Evolutionary conservation across 176 grass and related monocot genomes (phyloP), one percentile per base, ranked within the genome.

Genomic region (Olyra latifolia): DNA sequence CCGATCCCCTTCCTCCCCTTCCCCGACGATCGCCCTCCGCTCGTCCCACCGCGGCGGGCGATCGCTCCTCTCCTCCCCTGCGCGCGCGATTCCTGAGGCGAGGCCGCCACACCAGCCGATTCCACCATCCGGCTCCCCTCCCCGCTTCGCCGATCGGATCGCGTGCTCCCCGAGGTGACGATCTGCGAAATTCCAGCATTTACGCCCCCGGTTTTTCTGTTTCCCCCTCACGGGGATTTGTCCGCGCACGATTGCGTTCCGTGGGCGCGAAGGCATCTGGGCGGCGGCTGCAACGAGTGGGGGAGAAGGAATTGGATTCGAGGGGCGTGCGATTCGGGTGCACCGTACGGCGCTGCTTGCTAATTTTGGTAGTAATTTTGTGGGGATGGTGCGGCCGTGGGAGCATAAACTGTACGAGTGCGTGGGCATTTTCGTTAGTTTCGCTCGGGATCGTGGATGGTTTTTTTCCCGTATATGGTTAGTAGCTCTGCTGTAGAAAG

Each of bases 21-120:
- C 11, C 87, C 80, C 43, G 76, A 29, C 82, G 87, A 84, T 89
- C 87, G 87, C 87, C 87, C 83, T 72, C 76, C 87, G 87, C 87
- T 80, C 81, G 81, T 47, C 77, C 81, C 87, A 80, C 82, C 75
- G 82, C 82, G 81, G 87, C 56, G 82, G 82, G 87, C 87, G 87
- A 89, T 89, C 87, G 82, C 45, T 74, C 82, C 59, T 40, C 86
- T 25, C 79, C 86, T 53, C 67, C 40, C 8, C 4, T 35, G 32
- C 13, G 48, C 81, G 62, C 77, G 87, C 77, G 87, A 85, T 85
- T 81, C 82, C 55, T 19, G 63, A 77, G 71, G 74, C 65, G 71
- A 79, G 75, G 80, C 69, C 8, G 35, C 38, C 0, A 43, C 54
- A 23, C 40, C 52, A 19, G 25, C 41, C 58, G 81, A 69, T 73